Conservation (phyloP, 306 rosid genomes). For the Castanea sativa region DNA sequence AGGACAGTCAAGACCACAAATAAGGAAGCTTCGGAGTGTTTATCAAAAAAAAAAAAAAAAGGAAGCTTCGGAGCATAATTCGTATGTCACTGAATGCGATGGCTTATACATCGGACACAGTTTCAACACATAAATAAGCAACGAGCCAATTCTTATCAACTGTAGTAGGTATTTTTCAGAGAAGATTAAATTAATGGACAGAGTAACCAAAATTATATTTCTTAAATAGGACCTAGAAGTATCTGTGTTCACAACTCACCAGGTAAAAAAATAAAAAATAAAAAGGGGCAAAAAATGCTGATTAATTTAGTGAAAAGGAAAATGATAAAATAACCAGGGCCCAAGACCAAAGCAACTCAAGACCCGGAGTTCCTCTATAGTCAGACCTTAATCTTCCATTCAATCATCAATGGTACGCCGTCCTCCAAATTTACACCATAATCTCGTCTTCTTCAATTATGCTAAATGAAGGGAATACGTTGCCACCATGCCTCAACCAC, state of each 20-base stretch:
- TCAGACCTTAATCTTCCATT: constrained; percentile 29
- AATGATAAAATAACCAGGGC: background rate
- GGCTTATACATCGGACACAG: background rate
- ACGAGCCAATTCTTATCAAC: background rate
- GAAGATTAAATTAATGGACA: background rate
- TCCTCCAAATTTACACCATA: constrained; percentile 36
- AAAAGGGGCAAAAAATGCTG: background rate
- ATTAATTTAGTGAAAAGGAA: background rate
- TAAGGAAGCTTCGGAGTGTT: no score
- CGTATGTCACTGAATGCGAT: no score
- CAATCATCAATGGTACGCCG: constrained; percentile 12
- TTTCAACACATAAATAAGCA: background rate
- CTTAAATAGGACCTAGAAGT: background rate
- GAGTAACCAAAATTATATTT: background rate
- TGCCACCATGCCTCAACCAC: constrained; percentile 31
- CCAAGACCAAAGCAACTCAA: constrained; percentile 7
- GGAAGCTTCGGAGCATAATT: no score
- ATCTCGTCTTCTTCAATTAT: constrained; percentile 21
- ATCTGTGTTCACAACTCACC: background rate
- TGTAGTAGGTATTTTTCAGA: background rate
- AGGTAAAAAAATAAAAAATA: background rate
- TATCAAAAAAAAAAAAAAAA: no score
- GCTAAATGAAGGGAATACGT: constrained; percentile 35
- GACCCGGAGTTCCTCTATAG: constrained; percentile 1
- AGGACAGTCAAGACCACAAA: no score